Evolutionary conservation across 2,329 filamentous ascomycete species (phyloP).

Genomic region (Fusarium sp.): DNA sequence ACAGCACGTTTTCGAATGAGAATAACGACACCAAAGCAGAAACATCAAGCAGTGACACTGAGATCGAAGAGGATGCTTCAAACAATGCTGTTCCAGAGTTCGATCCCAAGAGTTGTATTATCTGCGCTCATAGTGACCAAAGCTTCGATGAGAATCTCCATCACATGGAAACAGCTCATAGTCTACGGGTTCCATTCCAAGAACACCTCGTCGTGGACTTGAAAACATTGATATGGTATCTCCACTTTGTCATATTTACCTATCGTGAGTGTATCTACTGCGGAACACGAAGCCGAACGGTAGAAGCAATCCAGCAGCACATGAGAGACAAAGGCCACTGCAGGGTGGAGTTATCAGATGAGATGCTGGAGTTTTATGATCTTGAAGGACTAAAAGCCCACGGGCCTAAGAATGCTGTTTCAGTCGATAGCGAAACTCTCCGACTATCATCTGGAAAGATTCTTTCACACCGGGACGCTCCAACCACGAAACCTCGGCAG

Average conservation of each 20-base stretch:
- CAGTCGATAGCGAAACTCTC: conserved; percentile 13
- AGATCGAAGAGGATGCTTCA: background rate
- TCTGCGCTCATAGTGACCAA: conserved; percentile 54
- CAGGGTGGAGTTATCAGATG: conserved; percentile 54
- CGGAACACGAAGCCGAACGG: conserved; percentile 58
- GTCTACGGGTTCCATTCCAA: conserved; percentile 59
- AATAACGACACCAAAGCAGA: background rate
- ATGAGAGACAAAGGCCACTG: conserved; percentile 65
- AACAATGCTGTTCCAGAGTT: conserved; percentile 35
- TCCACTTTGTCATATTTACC: conserved; percentile 62
- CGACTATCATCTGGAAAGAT: conserved; percentile 40
- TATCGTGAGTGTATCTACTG: conserved; percentile 67
- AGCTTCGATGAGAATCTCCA: conserved; percentile 55
- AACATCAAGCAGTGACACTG: background rate
- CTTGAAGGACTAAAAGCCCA: conserved; percentile 8
- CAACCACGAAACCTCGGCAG: background rate
- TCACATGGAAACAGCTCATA: conserved; percentile 65
- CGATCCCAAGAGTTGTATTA: conserved; percentile 55
- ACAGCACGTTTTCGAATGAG: background rate
- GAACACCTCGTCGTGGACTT: conserved; percentile 60
- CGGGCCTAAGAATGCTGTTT: background rate
- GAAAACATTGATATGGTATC: conserved; percentile 61
- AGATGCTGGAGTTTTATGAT: conserved; percentile 59
- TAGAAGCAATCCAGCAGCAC: conserved; percentile 63
- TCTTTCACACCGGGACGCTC: conserved; percentile 27